Conservation (phyloP, 2,329 filamentous ascomycete genomes). For the Colletotrichum scovillei region DNA sequence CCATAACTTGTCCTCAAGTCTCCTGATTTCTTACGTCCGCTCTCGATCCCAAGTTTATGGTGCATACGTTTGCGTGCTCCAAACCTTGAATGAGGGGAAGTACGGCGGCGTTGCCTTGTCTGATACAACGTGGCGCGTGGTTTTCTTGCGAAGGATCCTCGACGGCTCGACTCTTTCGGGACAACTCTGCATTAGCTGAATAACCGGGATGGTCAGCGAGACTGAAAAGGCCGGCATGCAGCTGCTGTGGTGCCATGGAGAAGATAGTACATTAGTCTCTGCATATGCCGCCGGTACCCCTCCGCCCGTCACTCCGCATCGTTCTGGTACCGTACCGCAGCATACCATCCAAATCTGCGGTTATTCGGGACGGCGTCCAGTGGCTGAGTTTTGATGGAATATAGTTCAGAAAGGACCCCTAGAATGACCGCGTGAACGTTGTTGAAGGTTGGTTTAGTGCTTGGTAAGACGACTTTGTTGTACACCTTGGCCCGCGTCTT, state of each 20-base stretch:
- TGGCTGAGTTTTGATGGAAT: background rate
- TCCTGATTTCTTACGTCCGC: background rate
- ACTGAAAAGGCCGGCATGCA: constrained; percentile 23
- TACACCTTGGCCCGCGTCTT: background rate
- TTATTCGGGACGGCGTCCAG: background rate
- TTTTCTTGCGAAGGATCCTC: constrained; percentile 20
- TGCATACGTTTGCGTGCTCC: constrained; percentile 9
- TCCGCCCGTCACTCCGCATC: constrained; percentile 1
- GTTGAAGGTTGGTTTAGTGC: background rate
- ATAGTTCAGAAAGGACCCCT: background rate
- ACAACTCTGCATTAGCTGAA: constrained; percentile 29
- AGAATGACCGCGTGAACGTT: too few species aligned
- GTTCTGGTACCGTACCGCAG: background rate
- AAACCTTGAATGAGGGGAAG: constrained; percentile 10
- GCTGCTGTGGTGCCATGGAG: constrained; percentile 20
- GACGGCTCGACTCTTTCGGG: constrained; percentile 16
- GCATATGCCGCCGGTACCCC: constrained; percentile 4
- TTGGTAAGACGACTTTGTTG: background rate
- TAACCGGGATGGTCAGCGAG: constrained; percentile 24
- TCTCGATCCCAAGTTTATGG: background rate
- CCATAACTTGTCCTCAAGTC: background rate
- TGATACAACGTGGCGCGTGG: background rate
- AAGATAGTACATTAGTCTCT: constrained; percentile 22
- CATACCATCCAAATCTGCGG: background rate
- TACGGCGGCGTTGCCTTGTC: constrained; percentile 4